phyloP scores from a whole-genome alignment of 768 basidiomycete genomes.

The Podaxis sp. region DNA sequence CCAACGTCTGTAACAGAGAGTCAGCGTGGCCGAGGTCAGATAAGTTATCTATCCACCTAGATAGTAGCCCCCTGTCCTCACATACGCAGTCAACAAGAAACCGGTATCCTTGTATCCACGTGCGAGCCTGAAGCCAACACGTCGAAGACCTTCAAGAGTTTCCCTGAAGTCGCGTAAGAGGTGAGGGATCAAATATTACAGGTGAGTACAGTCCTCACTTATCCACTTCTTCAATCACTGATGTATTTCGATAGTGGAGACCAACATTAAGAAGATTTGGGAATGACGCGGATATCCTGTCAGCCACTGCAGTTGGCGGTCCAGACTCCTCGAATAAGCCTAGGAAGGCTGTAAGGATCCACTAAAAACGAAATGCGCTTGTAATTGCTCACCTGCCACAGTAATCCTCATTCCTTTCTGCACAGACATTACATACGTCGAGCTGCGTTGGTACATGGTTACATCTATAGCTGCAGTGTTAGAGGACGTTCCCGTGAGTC shows the following conservation, averaged over 20 bases:
- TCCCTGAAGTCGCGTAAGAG: conserved; percentile 18
- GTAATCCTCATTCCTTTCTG: conserved; percentile 27
- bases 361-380: background rate
- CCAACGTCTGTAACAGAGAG: conserved; percentile 42
- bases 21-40: background rate
- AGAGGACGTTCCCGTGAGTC: background rate
- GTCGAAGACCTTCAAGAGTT: conserved; percentile 31
- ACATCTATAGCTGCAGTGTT: conserved; percentile 26
- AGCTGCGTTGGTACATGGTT: conserved; percentile 44
- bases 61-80: conserved; percentile 32
- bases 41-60: conserved; percentile 21
- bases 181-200: background rate
- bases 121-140: conserved; percentile 41
- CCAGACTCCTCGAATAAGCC: background rate
- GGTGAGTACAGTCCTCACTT: conserved; percentile 22
- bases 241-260: background rate
- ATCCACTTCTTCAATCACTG: conserved; percentile 27
- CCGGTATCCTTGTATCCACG: conserved; percentile 37
- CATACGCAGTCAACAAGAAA: conserved; percentile 24
- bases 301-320: background rate
- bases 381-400: background rate
- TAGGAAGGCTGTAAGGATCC: background rate
- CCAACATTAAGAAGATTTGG: conserved; percentile 26
- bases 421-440: conserved; percentile 49
- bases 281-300: conserved; percentile 25